phyloP scores from a whole-genome alignment of 768 basidiomycete genomes.

The Termitomyces sp. region DNA sequence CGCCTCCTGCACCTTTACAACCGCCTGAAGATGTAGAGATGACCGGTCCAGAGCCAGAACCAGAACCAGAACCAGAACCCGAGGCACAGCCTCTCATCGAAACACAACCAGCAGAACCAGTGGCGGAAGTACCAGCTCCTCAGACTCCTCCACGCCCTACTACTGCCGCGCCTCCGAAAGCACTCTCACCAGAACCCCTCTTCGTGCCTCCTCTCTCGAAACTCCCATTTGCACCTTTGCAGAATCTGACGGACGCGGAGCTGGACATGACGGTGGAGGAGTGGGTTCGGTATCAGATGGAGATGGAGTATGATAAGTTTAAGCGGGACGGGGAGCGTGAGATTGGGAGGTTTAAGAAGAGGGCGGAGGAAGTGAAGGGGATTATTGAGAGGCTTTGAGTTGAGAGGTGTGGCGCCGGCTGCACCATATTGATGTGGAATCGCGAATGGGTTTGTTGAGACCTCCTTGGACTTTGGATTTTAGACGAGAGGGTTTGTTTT shows the following conservation, averaged over 20 bases:
- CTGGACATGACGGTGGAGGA: slow-evolving; percentile 80
- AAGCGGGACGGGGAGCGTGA: slow-evolving; percentile 43
- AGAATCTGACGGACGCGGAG: slow-evolving; percentile 59
- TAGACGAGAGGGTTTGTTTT: too few species aligned
- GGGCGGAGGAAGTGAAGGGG: slow-evolving; percentile 38
- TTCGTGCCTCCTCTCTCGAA: slow-evolving; percentile 39
- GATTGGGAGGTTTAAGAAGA: slow-evolving; percentile 35
- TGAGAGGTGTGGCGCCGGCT: not conserved
- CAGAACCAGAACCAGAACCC: too few species aligned
- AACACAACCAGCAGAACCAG: not conserved
- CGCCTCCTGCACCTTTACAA: not conserved
- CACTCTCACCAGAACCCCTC: slow-evolving; percentile 1
- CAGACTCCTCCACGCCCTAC: slow-evolving; percentile 9
- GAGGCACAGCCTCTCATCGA: not conserved
- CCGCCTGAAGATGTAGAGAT: slow-evolving; percentile 29
- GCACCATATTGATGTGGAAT: too few species aligned
- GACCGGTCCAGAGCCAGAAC: slow-evolving; percentile 20
- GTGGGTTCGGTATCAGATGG: slow-evolving; percentile 77
- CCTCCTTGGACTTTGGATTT: not conserved
- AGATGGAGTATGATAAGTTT: slow-evolving; percentile 57
- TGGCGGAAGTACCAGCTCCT: not conserved
- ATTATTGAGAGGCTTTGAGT: slow-evolving; percentile 32
- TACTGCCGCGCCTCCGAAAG: slow-evolving; percentile 8
- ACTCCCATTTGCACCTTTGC: slow-evolving; percentile 40
- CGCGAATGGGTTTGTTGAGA: not conserved